These are phyloP conservation scores for Fusarium sp. DNA, from an alignment of 2,329 filamentous ascomycete genomes.

Conservation along the genomic window DNA sequence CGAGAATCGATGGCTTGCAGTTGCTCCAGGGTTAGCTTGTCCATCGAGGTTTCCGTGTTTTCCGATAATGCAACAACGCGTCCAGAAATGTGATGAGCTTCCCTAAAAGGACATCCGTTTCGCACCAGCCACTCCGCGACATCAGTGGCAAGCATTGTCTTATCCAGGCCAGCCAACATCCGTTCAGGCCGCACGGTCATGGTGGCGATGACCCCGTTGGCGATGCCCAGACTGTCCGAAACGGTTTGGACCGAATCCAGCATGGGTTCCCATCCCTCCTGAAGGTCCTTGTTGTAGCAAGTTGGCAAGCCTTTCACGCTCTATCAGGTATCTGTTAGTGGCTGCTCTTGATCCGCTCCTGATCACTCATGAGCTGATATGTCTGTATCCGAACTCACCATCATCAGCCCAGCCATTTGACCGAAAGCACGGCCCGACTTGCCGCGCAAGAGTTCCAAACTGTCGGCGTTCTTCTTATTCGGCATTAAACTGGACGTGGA, in stretches of 20 bases:
- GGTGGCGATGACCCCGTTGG: constrained; percentile 78
- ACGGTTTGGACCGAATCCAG: constrained; percentile 81
- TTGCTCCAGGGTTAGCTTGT: constrained; percentile 74
- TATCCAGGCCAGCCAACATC: constrained; percentile 77
- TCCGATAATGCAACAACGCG: constrained; percentile 78
- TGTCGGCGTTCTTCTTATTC: constrained; percentile 40
- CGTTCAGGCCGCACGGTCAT: constrained; percentile 73
- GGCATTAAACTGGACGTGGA: constrained; percentile 31
- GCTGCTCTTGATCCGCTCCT: constrained; percentile 42
- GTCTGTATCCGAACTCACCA: constrained; percentile 52
- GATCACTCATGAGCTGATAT: constrained; percentile 41
- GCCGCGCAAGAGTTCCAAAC: constrained; percentile 43
- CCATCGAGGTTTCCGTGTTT: constrained; percentile 72
- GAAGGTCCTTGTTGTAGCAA: constrained; percentile 83
- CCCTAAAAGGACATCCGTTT: constrained; percentile 78
- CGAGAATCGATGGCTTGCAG: constrained; percentile 76
- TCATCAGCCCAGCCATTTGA: constrained; percentile 69
- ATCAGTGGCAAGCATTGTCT: constrained; percentile 80
- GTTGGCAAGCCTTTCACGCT: constrained; percentile 72
- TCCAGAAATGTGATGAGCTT: constrained; percentile 82
- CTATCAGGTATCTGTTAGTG: constrained; percentile 46
- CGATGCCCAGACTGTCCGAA: constrained; percentile 78
- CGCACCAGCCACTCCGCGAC: constrained; percentile 71
- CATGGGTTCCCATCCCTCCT: constrained; percentile 81
- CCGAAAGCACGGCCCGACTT: constrained; percentile 43